phyloP scores from a whole-genome alignment of 2,329 filamentous ascomycete species.

The Trichoderma afroharzianum region DNA sequence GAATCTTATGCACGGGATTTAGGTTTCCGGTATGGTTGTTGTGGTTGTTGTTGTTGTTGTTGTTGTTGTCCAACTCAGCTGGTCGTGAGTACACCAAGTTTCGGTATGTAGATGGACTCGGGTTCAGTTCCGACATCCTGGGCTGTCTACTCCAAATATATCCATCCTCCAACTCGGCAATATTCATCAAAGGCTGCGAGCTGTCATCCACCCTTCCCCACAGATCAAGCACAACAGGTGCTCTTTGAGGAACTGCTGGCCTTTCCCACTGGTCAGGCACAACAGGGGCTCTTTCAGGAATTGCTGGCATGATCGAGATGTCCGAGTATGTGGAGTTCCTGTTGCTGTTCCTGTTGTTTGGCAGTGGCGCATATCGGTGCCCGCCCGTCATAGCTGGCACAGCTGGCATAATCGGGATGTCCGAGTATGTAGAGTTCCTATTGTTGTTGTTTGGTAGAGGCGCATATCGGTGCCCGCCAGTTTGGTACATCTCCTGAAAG shows the following conservation, averaged over 20 bases:
- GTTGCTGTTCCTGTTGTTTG: background rate
- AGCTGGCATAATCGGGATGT: background rate
- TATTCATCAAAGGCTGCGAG: background rate
- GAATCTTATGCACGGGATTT: background rate
- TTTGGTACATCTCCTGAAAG: background rate
- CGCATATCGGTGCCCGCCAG: background rate
- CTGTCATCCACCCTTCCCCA: background rate
- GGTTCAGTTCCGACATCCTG: background rate
- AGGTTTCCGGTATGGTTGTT: conserved; percentile 21
- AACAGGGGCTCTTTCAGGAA: background rate
- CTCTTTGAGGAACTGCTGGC: no score
- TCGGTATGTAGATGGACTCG: background rate
- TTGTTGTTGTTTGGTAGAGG: background rate
- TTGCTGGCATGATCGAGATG: background rate
- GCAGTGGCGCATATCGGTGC: background rate
- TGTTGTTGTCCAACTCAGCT: background rate
- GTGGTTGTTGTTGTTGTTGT: background rate
- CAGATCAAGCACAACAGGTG: background rate
- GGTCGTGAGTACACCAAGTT: background rate
- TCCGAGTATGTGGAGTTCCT: background rate
- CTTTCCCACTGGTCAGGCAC: background rate
- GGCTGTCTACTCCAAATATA: background rate
- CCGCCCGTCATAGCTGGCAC: background rate
- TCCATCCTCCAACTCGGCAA: background rate
- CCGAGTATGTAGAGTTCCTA: background rate